phyloP scores from a whole-genome alignment of 2,329 filamentous ascomycete genomes.

The Cladophialophora carrionii region DNA sequence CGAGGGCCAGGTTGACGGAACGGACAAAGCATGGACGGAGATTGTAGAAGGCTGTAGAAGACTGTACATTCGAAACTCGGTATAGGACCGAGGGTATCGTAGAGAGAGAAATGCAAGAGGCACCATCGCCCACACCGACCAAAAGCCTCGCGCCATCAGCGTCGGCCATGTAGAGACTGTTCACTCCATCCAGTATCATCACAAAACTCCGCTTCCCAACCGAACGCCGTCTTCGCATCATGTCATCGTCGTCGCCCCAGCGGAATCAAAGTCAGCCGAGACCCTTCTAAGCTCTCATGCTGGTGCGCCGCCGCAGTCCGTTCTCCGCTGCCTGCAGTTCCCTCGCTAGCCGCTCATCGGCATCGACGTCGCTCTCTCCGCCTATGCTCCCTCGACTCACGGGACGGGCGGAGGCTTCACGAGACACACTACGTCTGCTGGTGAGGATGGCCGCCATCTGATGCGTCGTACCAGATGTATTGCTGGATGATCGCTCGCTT shows the following conservation, averaged over 20 bases:
- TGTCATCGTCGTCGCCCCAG: not conserved
- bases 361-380: constrained; percentile 33
- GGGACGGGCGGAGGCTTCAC: constrained; percentile 17
- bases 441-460: constrained; percentile 23
- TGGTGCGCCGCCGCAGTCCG: constrained; percentile 36
- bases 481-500: constrained; percentile 34
- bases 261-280: not conserved
- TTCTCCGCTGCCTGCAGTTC: constrained; percentile 37
- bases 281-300: constrained; percentile 36
- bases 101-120: constrained; percentile 6
- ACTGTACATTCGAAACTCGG: constrained; percentile 15
- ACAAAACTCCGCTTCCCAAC: not conserved
- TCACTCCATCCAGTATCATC: constrained; percentile 7
- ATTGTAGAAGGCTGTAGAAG: too few species aligned
- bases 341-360: constrained; percentile 36
- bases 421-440: constrained; percentile 23
- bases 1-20: too few species aligned
- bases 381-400: constrained; percentile 28
- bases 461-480: constrained; percentile 34
- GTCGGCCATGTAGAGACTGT: not conserved
- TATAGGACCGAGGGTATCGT: constrained; percentile 23
- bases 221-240: constrained; percentile 22
- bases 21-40: not conserved
- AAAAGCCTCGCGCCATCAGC: not conserved
- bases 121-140: not conserved